These are phyloP conservation scores for Hericium erinaceus DNA, from an alignment of 768 basidiomycete species.

Conservation along the genomic window DNA sequence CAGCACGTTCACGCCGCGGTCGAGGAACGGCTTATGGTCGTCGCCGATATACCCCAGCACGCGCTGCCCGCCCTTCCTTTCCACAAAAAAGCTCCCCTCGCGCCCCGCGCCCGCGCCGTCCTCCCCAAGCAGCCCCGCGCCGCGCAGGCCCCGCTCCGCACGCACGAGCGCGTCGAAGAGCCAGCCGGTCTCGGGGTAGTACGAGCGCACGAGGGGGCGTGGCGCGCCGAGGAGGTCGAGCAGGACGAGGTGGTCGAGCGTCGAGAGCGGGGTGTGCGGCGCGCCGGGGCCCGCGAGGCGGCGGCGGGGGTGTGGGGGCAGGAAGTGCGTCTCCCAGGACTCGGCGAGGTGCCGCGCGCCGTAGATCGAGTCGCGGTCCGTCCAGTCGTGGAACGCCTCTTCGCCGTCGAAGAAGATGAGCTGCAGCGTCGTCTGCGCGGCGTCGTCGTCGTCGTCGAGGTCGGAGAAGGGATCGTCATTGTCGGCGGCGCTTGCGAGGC, in stretches of 20 bases:
- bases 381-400: conserved; percentile 91
- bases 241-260: conserved; percentile 86
- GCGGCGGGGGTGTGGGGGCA: conserved; percentile 50
- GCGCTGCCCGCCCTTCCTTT: conserved; percentile 30
- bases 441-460: conserved; percentile 46
- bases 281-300: conserved; percentile 35
- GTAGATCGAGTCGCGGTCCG: conserved; percentile 82
- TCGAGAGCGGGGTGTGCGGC: conserved; percentile 54
- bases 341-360: conserved; percentile 91
- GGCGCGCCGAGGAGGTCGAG: conserved; percentile 85
- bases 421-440: conserved; percentile 79
- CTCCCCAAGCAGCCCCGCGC: conserved; percentile 40
- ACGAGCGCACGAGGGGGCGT: conserved; percentile 68
- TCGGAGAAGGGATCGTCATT: conserved; percentile 44
- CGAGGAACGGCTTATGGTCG: conserved; percentile 89
- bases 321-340: conserved; percentile 68
- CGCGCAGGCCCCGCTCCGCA: conserved; percentile 65
- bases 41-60: conserved; percentile 68
- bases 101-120: conserved; percentile 25
- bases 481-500: conserved; percentile 21
- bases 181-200: conserved; percentile 87
- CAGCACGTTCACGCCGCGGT: conserved; percentile 73
- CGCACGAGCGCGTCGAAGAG: conserved; percentile 70
- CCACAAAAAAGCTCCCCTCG: conserved; percentile 58
- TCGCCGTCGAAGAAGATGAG: conserved; percentile 97